Percentiles rank a stretch among this genome's conserved stretches.
Evolutionary conservation across 805 yeast genomes (phyloP).

Genomic region (Kuraishia ogatae): DNA sequence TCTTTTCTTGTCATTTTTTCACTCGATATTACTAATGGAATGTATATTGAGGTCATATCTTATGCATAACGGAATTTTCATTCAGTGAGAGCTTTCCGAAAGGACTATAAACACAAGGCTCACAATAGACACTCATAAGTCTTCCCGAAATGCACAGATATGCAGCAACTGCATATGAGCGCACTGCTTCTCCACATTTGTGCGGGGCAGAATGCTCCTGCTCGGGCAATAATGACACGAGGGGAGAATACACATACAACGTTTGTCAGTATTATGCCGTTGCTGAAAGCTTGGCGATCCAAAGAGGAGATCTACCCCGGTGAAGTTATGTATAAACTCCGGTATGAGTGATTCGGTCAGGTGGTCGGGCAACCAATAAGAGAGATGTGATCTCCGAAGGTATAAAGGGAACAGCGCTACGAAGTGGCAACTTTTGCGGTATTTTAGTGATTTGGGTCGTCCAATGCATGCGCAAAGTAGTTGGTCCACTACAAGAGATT

Average conservation of each 20-base stretch:
- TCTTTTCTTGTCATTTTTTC: not conserved
- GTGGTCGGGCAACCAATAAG: too few species aligned
- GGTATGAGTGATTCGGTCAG: not conserved
- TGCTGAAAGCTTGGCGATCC: not conserved
- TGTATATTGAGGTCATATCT: not conserved
- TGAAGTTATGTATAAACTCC: not conserved
- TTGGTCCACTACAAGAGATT: too few species aligned
- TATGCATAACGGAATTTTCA: not conserved
- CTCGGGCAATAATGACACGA: not conserved
- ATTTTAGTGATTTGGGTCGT: too few species aligned
- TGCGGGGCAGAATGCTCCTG: not conserved
- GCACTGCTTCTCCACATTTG: not conserved
- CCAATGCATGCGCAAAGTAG: too few species aligned
- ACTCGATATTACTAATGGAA: too few species aligned
- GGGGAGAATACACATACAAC: not conserved
- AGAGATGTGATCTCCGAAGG: too few species aligned
- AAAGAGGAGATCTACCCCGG: not conserved
- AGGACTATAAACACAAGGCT: not conserved
- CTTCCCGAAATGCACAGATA: not conserved
- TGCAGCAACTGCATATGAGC: not conserved
- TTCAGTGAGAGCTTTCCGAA: not conserved
- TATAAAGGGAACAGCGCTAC: too few species aligned
- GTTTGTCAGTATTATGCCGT: not conserved
- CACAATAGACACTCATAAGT: not conserved
- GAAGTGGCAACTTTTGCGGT: too few species aligned